Conservation (phyloP, 305 asterid species). For the Fraxinus latifolia region DNA sequence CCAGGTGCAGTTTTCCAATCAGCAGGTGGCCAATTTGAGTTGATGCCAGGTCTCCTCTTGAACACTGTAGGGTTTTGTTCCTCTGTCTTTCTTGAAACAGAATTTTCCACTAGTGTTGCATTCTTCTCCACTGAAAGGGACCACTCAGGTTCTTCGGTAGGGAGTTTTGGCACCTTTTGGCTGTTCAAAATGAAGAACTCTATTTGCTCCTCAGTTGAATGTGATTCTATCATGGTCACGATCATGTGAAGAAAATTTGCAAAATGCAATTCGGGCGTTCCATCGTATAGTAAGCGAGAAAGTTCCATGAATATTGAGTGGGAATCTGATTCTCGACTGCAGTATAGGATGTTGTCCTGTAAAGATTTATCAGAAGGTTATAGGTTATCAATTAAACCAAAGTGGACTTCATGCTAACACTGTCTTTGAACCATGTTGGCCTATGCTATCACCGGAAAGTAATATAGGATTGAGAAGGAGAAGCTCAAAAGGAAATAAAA, state of each 20-base stretch:
- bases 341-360: constrained; percentile 73
- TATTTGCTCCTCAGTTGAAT: constrained; percentile 73
- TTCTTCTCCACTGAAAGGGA: constrained; percentile 43
- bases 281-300: constrained; percentile 54
- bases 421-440: background rate
- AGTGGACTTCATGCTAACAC: background rate
- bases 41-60: constrained; percentile 31
- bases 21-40: constrained; percentile 67
- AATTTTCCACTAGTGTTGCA: constrained; percentile 5
- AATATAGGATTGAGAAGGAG: background rate
- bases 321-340: constrained; percentile 57
- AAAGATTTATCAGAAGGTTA: background rate
- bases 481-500: background rate
- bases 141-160: constrained; percentile 65
- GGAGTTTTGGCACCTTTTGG: constrained; percentile 77
- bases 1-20: constrained; percentile 70
- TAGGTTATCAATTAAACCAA: background rate
- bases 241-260: constrained; percentile 93
- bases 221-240: constrained; percentile 71
- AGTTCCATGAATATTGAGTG: constrained; percentile 73
- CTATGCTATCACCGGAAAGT: background rate
- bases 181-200: constrained; percentile 71
- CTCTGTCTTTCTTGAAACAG: constrained; percentile 23
- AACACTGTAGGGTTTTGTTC: constrained; percentile 27
- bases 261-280: constrained; percentile 61